Conservation (phyloP, 2,329 filamentous ascomycete species). For the Cucurbitaria berberidis region DNA sequence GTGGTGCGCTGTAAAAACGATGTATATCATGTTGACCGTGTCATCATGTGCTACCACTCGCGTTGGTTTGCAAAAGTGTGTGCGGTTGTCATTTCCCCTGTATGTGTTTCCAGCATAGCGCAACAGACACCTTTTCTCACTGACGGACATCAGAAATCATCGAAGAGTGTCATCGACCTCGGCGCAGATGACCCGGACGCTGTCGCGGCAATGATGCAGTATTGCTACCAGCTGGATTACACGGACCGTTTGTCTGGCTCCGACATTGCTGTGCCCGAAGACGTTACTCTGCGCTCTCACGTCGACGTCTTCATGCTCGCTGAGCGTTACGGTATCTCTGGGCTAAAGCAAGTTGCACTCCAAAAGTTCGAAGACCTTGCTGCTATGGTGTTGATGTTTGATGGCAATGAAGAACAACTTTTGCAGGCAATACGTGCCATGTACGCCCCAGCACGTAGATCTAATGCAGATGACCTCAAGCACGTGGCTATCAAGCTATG, state of each 20-base stretch:
- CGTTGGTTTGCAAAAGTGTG: constrained; percentile 40
- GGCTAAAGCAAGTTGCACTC: constrained; percentile 30
- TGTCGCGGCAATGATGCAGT: constrained; percentile 44
- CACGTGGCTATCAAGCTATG: constrained; percentile 32
- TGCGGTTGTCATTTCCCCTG: constrained; percentile 30
- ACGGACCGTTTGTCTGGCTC: constrained; percentile 28
- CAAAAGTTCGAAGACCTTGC: constrained; percentile 38
- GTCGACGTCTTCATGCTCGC: constrained; percentile 39
- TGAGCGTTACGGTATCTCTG: constrained; percentile 35
- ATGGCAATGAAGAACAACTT: constrained; percentile 34
- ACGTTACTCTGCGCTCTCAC: constrained; percentile 31
- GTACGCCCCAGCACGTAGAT: constrained; percentile 29
- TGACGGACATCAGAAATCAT: constrained; percentile 27
- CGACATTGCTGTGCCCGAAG: constrained; percentile 25
- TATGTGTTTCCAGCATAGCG: constrained; percentile 1
- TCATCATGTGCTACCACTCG: constrained; percentile 40
- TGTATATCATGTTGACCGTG: constrained; percentile 39
- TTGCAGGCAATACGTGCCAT: constrained; percentile 33
- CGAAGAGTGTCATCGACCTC: constrained; percentile 35
- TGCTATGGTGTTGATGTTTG: constrained; percentile 23
- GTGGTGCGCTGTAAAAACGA: constrained; percentile 35
- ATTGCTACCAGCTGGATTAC: constrained; percentile 42
- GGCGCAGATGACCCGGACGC: constrained; percentile 39
- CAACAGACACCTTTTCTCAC: too few species aligned
- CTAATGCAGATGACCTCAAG: constrained; percentile 30